Base-by-base conservation (phyloP, 805 yeast species). In the Hanseniaspora mollemarum region DNA sequence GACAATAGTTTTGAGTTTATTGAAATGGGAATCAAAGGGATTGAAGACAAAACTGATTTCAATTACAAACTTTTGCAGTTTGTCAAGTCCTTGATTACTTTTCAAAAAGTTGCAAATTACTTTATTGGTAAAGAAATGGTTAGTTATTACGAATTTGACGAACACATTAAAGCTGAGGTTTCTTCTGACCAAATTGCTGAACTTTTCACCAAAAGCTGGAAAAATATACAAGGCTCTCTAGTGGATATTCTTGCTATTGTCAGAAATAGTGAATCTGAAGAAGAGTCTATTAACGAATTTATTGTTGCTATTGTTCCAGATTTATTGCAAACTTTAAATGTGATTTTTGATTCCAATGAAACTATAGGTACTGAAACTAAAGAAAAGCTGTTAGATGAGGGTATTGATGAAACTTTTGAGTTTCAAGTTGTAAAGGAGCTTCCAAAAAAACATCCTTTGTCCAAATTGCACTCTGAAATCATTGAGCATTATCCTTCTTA, bases 1-100 rank as follows among this genome's bases (percentile, higher is more conserved):
- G 75, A 75, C 12, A 85, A 83, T 36, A 83, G 94, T 4, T 54
- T 82, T 21, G 95, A 86, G 54, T 74, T 94, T 56, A 69, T 77
- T 25, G 73, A 72, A 6, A 58, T 68, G 13, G 95, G 95, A 0
- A 64, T 77, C 39, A 74, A 70, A 10, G 62, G 67, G 43, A 72
- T 67, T 54, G 72, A 78, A 0, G 69, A 73, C 1, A 16, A 43
- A n/a, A 3, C 12, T 9, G 15, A 7, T 22, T 9, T 43, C 4
- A 43, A 48, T 24, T 33, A 48, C 21, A 48, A 48, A 19, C 16
- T 48, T 15, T 15, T 48, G 15, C 32, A 38, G 18, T 40, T 48
- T 40, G 38, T 48, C 12, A 15, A 48, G 9, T 35, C 51, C 3
- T 48, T 35, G 15, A 32, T 48, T 7, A n/a, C 31, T 21, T 48